Percentiles rank a stretch among this genome's conserved stretches.
These are phyloP conservation scores for Glycyrrhiza uralensis DNA, from an alignment of 306 rosid genomes.

Conservation along the genomic window DNA sequence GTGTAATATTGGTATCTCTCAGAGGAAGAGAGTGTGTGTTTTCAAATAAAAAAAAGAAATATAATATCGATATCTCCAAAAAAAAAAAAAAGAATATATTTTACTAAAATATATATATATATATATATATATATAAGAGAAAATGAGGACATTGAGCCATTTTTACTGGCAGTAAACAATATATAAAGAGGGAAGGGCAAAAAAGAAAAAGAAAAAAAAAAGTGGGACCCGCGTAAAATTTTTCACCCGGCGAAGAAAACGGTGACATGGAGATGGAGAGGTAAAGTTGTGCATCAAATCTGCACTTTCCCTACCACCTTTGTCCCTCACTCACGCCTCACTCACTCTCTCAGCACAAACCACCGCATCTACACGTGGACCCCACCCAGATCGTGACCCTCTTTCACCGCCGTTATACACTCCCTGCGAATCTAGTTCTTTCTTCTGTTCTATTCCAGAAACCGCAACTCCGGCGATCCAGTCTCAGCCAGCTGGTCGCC, in stretches of 20 bases:
- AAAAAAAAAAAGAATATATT: neutral
- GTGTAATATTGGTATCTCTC: too few species aligned
- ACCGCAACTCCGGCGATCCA: slow-evolving; percentile 8
- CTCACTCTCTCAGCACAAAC: slow-evolving; percentile 14
- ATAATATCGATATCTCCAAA: too few species aligned
- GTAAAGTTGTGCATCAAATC: neutral
- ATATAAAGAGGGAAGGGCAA: too few species aligned
- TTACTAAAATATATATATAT: too few species aligned
- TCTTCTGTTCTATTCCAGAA: neutral
- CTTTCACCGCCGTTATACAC: neutral
- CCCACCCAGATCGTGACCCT: neutral
- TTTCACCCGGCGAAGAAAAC: neutral
- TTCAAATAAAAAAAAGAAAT: too few species aligned
- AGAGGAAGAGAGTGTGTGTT: too few species aligned
- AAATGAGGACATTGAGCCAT: too few species aligned
- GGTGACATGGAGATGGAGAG: neutral
- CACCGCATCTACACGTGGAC: slow-evolving; percentile 8
- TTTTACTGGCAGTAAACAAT: neutral
- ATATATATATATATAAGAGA: too few species aligned
- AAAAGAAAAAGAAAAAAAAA: too few species aligned
- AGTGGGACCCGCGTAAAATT: slow-evolving; percentile 9
- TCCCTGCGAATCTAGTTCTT: neutral
- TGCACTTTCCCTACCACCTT: neutral
- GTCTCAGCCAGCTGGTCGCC: neutral
- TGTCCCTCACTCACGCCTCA: neutral